Base-by-base conservation (phyloP, 495 filamentous ascomycete species). In the Hyaloscypha variabilis region DNA sequence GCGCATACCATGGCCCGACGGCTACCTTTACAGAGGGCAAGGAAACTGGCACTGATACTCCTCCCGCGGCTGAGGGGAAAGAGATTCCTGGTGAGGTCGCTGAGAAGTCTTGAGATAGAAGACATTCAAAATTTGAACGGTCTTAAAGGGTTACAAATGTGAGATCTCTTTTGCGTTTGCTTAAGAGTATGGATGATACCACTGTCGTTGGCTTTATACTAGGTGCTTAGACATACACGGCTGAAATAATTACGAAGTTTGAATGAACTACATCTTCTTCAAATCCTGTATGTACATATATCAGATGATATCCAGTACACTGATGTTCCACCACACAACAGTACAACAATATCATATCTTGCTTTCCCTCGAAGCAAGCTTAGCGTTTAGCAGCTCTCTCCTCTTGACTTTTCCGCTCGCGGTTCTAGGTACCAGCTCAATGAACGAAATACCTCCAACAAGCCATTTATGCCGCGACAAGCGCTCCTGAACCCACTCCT, bases 341-440 rank as follows among this genome's bases (percentile, higher is more conserved):
- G 8, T 34, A 34, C 13, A 34, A 34, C 8, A 34, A 34, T 34
- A 6, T 46, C 39, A 46, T 8, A 46, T 17, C 19, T 46, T 46
- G 19, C 39, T 46, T 17, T 2, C 39, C 19, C 0, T 46, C 17
- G 6, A 5, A 5, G 5, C 31, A 13, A 36, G 31, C 31, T 36
- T 36, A 5, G 31, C 31, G 13, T 36, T 36, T 36, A 13, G 31
- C 5, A 36, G 31, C 31, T 36, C 31, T 36, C 31, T 82, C 66
- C 93, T 87, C 69, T 97, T 72, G 49, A 97, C 92, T 83, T 97
- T 97, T 0, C 94, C 94, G 70, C 85, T 87, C 2, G 85, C 83
- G 54, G 87, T 93, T 82, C 94, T 96, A 21, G 94, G 94, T 8
- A 97, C 85, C 67, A 83, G 81, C 58, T 95, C 86, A 8, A 95